Evolutionary conservation across 1,284 basidiomycete genomes (phyloP), one percentile per base, ranked within the genome.

Genomic region (Laetiporus sulphureus): DNA sequence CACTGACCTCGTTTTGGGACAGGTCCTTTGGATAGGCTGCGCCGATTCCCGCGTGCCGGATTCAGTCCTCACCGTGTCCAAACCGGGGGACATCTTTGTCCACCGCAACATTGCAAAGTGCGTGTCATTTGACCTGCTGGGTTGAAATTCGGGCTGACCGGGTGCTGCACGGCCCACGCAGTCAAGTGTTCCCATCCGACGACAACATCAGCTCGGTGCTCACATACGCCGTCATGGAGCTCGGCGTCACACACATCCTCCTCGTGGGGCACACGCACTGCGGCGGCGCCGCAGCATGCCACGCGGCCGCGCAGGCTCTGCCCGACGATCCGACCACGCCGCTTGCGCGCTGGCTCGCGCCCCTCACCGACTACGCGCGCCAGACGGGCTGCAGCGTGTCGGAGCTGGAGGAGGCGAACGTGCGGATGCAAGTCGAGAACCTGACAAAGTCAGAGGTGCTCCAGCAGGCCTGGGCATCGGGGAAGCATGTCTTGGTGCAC

Each of bases 241-340:
- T 96, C 44, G 83, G 86, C 43, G 84, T 94, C 32, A 73, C 88
- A 62, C 87, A 97, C 66, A 77, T 93, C 48, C 70, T 90, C 44
- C 68, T 93, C 48, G 85, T 83, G 18, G 91, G 90, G 30, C 91
- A 92, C 62, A 83, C 82, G 5, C 68, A 77, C 49, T 93, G 90
- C 57, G 91, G 88, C 45, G 91, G 89, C 46, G 82, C 79, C 19
- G 68, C 71, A 1, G 85, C 85, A 0, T 83, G 79, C 47, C 63
- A 75, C 39, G 53, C 59, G 4, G 73, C 73, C 15, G 68, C 58
- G 5, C 24, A 52, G 23, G 64, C 56, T 8, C 27, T 37, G 42
- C 54, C 56, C 36, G 44, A 63, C 23, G 51, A 62, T 11, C 66
- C 72, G 11, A 62, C 66, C 19, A 71, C 74, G 8, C 69, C 79